Conservation (phyloP, 805 yeast species). For the Ogataea naganishii region DNA sequence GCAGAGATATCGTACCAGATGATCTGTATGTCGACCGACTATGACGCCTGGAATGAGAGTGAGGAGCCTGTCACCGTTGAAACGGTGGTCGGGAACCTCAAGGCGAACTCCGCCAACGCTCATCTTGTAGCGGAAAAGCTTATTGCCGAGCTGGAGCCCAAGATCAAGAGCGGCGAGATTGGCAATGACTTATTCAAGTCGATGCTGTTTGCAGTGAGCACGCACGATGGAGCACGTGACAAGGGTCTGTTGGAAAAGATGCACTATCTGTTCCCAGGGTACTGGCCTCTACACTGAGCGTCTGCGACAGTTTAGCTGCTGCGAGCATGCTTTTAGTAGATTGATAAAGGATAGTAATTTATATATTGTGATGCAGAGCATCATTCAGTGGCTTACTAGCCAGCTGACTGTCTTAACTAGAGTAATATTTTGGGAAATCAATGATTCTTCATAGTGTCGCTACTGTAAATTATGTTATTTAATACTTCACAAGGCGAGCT, state of each 20-base stretch:
- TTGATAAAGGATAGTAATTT: background rate
- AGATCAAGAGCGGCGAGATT: conserved; percentile 46
- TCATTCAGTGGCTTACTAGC: too few species aligned
- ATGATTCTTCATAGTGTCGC: too few species aligned
- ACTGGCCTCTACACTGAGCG: conserved; percentile 48
- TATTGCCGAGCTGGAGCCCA: conserved; percentile 57
- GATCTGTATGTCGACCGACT: conserved; percentile 98
- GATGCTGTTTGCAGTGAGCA: conserved; percentile 76
- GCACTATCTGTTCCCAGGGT: conserved; percentile 85
- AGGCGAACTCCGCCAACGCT: conserved; percentile 84
- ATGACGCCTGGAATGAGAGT: conserved; percentile 95
- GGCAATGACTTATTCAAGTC: conserved; percentile 68
- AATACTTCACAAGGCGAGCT: too few species aligned
- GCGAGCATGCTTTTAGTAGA: conserved; percentile 1
- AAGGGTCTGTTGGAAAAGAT: conserved; percentile 67
- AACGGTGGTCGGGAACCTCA: conserved; percentile 84
- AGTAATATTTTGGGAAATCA: too few species aligned
- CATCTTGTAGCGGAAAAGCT: conserved; percentile 63
- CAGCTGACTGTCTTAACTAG: too few species aligned
- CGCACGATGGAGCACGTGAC: conserved; percentile 65
- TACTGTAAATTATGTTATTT: too few species aligned
- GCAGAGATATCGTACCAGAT: conserved; percentile 96
- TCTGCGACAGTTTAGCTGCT: background rate
- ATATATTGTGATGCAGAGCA: too few species aligned
- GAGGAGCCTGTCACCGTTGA: conserved; percentile 98